These are phyloP conservation scores for Ceratocystis cacaofunesta DNA, from an alignment of 2,329 filamentous ascomycete species.

Conservation along the genomic window DNA sequence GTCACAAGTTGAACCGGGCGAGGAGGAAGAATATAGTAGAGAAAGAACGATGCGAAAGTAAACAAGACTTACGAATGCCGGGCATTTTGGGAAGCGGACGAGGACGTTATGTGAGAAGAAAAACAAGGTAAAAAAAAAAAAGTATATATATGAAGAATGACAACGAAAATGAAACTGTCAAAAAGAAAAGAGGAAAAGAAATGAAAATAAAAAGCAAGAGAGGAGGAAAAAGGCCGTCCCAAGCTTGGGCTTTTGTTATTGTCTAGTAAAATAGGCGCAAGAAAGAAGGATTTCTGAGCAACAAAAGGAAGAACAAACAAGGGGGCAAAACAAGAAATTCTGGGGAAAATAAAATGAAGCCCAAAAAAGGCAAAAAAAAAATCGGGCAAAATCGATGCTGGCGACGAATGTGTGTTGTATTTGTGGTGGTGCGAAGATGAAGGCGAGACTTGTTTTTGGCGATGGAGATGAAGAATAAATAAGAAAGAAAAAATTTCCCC, in stretches of 20 bases:
- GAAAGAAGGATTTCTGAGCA: not conserved
- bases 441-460: not conserved
- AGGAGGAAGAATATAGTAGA: not conserved
- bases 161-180: slow-evolving; percentile 1
- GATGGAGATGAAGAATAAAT: not conserved
- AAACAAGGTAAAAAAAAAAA: not conserved
- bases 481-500: not conserved
- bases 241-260: slow-evolving; percentile 9
- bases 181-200: not conserved
- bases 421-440: not conserved
- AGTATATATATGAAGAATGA: slow-evolving; percentile 7
- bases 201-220: slow-evolving; percentile 8
- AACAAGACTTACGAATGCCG: slow-evolving; percentile 15
- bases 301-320: slow-evolving; percentile 2
- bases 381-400: not conserved
- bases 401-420: not conserved
- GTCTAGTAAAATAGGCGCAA: slow-evolving; percentile 8
- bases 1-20: not conserved
- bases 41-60: not conserved
- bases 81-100: slow-evolving; percentile 10
- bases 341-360: slow-evolving; percentile 4
- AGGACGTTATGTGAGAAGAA: not conserved
- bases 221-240: not conserved
- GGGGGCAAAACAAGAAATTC: not conserved
- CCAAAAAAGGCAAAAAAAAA: slow-evolving; percentile 1